Base-by-base conservation (phyloP, 768 basidiomycete species). In the Hypsizygus marmoreus region DNA sequence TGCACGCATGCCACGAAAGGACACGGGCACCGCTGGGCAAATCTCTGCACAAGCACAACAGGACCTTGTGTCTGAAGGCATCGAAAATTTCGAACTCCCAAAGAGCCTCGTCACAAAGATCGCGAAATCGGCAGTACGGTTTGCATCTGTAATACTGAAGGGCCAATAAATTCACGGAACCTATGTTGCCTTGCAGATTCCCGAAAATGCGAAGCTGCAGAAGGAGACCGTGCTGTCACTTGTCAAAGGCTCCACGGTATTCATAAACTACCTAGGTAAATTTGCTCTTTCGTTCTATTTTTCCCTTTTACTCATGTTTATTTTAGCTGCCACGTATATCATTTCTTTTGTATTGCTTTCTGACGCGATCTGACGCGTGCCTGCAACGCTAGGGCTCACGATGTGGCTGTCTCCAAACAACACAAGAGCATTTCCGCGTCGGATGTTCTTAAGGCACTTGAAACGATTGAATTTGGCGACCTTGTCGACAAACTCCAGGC, bases 261-360 rank as follows among this genome's bases (percentile, higher is more conserved):
- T 97, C 64, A 94, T 99, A 55, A 95, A 89, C 64, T 95, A 94
- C 57, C 73, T 98, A 6, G 86, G 95, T 88, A 63, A n/a, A n/a
- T n/a, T n/a, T 55, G 84, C 70, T 17, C 16, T 12, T n/a, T 30
- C 30, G 23, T 32, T 35, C 6, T 30, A 12, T 17, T 22, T 23
- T 24, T 4, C 10, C 25, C 6, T 9, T 30, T 49, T 22, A 50
- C 29, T 2, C 19, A 8, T 14, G n/a, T n/a, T 23, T 37, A 41
- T 22, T 50, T 4, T 40, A 79, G 77, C 78, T 64, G 77, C 77
- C 29, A 77, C 77, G 78, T 76, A 58, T 49, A 73, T 69, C 23
- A 23, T 38, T 24, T 45, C 20, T 42, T 16, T 16, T 10, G 6
- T 36, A 25, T 29, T 40, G 20, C 16, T 20, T 29, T 16, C 9